Percentiles rank a stretch among this genome's conserved stretches.
Evolutionary conservation across 257 asterid species (phyloP).

Genomic region (Craterostigma plantagineum): DNA sequence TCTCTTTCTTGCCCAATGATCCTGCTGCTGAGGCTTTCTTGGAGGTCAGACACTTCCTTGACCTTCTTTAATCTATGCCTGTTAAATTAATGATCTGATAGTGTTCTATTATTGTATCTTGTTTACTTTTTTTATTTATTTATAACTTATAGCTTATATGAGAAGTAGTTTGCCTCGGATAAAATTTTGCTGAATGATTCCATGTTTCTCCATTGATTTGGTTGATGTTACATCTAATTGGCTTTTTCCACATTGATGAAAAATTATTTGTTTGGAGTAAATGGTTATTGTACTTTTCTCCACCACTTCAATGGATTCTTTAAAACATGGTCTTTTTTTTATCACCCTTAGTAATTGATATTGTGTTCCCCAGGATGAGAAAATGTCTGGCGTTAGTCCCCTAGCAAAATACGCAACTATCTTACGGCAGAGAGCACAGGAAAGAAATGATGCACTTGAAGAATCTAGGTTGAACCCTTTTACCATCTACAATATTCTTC

Average conservation of each 20-base stretch:
- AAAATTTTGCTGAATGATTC: no score
- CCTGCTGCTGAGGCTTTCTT: constrained; percentile 55
- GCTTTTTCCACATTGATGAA: no score
- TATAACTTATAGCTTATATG: no score
- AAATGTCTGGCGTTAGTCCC: constrained; percentile 45
- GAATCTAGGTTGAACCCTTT: constrained; percentile 40
- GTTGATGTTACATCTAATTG: no score
- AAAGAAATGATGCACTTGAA: constrained; percentile 45
- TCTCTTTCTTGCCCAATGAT: constrained; percentile 63
- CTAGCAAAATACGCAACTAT: constrained; percentile 41
- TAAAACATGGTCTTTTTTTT: background rate
- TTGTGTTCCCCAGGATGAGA: constrained; percentile 36
- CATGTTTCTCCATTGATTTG: no score
- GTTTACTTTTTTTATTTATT: no score
- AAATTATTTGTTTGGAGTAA: no score
- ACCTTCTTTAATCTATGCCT: background rate
- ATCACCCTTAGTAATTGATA: constrained; percentile 1
- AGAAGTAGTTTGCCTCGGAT: no score
- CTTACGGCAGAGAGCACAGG: constrained; percentile 51
- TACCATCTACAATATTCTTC: background rate
- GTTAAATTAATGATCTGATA: background rate
- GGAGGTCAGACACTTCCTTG: constrained; percentile 31
- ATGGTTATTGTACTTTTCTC: no score
- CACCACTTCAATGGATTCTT: background rate
- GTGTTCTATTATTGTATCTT: background rate